A percentile compares a stretch with the other conserved stretches of the same genome.
phyloP scores from a whole-genome alignment of 345 rosid species.

The Kandelia obovata region DNA sequence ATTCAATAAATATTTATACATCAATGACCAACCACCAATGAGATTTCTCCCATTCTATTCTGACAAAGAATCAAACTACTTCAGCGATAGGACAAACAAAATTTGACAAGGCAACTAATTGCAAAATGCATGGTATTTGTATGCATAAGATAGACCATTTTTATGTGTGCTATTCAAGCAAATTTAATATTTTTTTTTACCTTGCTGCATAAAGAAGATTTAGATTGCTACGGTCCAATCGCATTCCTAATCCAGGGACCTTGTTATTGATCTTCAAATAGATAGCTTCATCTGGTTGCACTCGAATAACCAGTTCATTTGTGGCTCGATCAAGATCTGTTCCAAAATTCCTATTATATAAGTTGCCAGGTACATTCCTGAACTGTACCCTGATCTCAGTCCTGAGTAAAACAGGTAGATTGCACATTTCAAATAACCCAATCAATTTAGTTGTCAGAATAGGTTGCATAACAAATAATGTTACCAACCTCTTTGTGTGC shows the following conservation, averaged over 20 bases:
- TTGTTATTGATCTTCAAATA: conserved; percentile 95
- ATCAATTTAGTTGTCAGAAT: not conserved
- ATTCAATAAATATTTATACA: no score
- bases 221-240: conserved; percentile 82
- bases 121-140: not conserved
- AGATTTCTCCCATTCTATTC: no score
- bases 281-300: conserved; percentile 97
- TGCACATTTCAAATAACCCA: not conserved
- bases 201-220: conserved; percentile 92
- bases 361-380: conserved; percentile 96
- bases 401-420: conserved; percentile 34
- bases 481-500: conserved; percentile 60
- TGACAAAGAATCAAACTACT: no score
- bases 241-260: conserved; percentile 98
- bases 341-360: conserved; percentile 72
- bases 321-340: conserved; percentile 82
- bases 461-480: not conserved
- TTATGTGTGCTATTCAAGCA: not conserved
- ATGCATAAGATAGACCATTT: not conserved
- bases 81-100: not conserved
- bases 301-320: conserved; percentile 92
- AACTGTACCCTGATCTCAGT: conserved; percentile 98
- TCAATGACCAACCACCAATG: no score
- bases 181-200: conserved; percentile 26
- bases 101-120: not conserved